These are phyloP conservation scores for Lentinula raphanica DNA, from an alignment of 768 basidiomycete genomes.

Conservation along the genomic window DNA sequence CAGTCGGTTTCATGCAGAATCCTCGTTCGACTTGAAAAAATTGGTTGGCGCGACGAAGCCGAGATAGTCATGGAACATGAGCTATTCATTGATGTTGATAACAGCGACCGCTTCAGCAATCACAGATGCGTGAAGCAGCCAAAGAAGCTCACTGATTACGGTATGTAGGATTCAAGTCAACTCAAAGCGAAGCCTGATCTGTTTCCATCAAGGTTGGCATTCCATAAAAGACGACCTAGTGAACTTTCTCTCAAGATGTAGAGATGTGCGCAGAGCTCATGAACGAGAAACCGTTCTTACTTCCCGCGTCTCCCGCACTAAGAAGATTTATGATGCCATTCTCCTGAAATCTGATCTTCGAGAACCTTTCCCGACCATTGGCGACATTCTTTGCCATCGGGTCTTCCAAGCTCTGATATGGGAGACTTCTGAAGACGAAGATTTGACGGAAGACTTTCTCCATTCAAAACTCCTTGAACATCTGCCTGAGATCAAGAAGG, in stretches of 20 bases:
- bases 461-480: not conserved
- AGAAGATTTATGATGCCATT: not conserved
- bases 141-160: constrained; percentile 1
- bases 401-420: not conserved
- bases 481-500: not conserved
- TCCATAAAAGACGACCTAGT: not conserved
- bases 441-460: not conserved
- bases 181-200: not conserved
- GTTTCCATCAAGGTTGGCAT: not conserved
- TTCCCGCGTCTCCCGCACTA: not conserved
- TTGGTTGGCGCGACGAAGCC: constrained; percentile 2
- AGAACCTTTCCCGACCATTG: not conserved
- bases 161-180: not conserved
- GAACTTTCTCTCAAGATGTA: not conserved
- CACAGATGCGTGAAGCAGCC: constrained; percentile 5
- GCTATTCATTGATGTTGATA: not conserved
- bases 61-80: not conserved
- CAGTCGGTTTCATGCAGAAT: not conserved
- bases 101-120: not conserved
- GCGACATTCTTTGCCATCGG: not conserved
- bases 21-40: not conserved
- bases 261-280: not conserved
- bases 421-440: not conserved
- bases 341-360: not conserved
- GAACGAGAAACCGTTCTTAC: not conserved